Base-by-base conservation (phyloP, 1,284 basidiomycete species). In the Sutorius eximius region DNA sequence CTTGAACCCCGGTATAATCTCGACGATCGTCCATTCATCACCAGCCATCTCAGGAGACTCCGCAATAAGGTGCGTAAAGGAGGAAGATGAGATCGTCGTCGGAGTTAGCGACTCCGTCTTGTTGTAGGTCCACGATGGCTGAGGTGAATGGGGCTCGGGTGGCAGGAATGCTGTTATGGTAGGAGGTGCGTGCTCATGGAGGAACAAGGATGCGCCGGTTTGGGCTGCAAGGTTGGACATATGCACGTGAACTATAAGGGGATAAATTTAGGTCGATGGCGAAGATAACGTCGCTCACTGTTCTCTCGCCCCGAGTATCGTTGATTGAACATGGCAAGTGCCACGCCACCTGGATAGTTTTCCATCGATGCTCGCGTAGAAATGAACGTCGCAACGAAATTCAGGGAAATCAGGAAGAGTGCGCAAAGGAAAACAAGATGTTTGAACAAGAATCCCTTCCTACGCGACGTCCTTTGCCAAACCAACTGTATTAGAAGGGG, bases 281-380 rank as follows among this genome's bases (percentile, higher is more conserved):
- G 3, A 34, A 12, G 9, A 37, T 4, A 22, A 49, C 37, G 40
- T 10, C 43, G 42, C 70, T 62, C 57, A 77, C 78, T 71, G 43
- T 71, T 57, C 44, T 67, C 52, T 45, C 69, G 69, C 34, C 60
- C 68, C 24, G 61, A 71, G 65, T 75, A 79, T 29, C 72, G 68
- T 37, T 71, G 61, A 60, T 96, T 90, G 59, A 96, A 82, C 0
- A 69, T 63, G 4, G 68, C 65, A 49, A 97, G 75, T 0, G 94
- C 91, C 7, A 79, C 71, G 1, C 96, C 96, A 2, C 96, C 96
- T 0, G 96, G 95, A 66, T 99, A 98, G 72, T 98, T 99, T 51
- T 71, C 69, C 40, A 80, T 77, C 5, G 91, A 93, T 1, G 88
- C 76, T 36, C 72, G 71, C 0, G 83, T 82, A 4, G 82, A 75